Evolutionary conservation across 169 alveolate species (phyloP).

Genomic region (Eimeria sp.): DNA sequence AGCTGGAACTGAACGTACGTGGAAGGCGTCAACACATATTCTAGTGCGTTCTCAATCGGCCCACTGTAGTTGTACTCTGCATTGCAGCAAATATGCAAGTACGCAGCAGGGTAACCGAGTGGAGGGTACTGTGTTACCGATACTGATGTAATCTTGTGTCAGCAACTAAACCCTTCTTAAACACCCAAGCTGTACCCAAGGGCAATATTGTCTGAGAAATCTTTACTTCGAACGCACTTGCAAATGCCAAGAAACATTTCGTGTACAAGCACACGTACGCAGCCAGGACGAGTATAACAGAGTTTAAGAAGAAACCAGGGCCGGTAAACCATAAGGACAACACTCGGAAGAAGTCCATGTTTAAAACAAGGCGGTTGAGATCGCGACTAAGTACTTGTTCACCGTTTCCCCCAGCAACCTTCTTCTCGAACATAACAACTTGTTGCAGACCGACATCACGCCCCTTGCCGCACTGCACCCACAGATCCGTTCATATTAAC

Average conservation of each 20-base stretch:
- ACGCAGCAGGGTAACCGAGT: background rate
- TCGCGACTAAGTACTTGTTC: constrained; percentile 83
- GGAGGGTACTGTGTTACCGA: background rate
- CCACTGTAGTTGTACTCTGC: constrained; percentile 81
- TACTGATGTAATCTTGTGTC: background rate
- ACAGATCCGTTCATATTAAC: background rate
- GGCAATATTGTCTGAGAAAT: background rate
- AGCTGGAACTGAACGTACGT: constrained; percentile 83
- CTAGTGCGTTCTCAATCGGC: constrained; percentile 76
- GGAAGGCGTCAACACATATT: constrained; percentile 79
- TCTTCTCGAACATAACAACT: constrained; percentile 81
- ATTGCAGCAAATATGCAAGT: background rate
- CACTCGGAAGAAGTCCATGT: constrained; percentile 82
- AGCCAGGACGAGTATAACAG: constrained; percentile 77
- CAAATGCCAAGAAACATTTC: constrained; percentile 70
- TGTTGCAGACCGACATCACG: constrained; percentile 83
- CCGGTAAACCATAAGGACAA: constrained; percentile 80
- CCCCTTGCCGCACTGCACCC: constrained; percentile 83
- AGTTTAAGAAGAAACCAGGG: constrained; percentile 76
- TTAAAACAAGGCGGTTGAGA: constrained; percentile 69
- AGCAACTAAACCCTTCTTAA: background rate
- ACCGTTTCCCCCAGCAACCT: constrained; percentile 82
- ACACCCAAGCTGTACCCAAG: background rate
- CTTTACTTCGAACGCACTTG: constrained; percentile 47
- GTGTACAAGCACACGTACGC: constrained; percentile 80